Evolutionary conservation across 345 rosid species (phyloP).

Genomic region (Melaleuca quinquenervia): DNA sequence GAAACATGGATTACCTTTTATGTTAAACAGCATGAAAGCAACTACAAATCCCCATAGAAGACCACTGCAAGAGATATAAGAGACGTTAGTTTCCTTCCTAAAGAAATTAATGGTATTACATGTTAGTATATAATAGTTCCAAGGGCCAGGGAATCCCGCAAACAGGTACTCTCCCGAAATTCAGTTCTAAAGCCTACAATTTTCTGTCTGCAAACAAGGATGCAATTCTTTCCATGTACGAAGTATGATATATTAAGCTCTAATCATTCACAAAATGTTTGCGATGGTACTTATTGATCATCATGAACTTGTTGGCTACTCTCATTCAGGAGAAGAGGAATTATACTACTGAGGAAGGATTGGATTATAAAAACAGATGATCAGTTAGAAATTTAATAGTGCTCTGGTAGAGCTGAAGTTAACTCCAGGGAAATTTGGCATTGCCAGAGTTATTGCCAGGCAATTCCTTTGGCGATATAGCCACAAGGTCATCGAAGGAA

Average conservation of each 20-base stretch:
- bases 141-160: background rate
- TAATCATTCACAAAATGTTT: background rate
- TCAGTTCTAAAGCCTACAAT: background rate
- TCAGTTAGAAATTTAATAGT: background rate
- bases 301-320: background rate
- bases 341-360: background rate
- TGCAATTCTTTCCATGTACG: background rate
- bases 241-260: background rate
- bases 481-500: background rate
- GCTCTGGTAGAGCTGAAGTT: background rate
- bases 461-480: background rate
- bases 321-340: background rate
- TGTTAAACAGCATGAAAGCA: constrained; percentile 86
- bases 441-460: background rate
- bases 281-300: background rate
- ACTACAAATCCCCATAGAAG: constrained; percentile 96
- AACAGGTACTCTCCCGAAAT: background rate
- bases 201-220: background rate
- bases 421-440: background rate
- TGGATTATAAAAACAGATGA: background rate
- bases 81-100: constrained; percentile 6
- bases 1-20: constrained; percentile 47
- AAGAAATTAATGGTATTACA: too few species aligned
- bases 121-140: background rate
- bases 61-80: constrained; percentile 44